These are phyloP conservation scores for Lachancea lanzarotensis DNA, from an alignment of 805 yeast genomes.

Conservation along the genomic window DNA sequence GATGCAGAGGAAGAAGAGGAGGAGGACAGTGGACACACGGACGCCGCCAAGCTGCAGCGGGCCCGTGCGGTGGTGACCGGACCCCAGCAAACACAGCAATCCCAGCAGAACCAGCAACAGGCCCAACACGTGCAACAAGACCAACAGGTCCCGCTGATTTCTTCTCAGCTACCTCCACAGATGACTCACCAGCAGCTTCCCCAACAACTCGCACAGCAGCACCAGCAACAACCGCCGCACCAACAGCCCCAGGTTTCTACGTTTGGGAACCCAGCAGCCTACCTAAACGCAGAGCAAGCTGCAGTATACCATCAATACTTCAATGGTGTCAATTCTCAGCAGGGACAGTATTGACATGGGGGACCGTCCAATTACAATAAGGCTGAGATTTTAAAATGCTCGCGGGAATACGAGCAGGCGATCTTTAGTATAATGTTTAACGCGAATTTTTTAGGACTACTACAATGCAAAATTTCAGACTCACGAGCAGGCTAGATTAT, in stretches of 20 bases:
- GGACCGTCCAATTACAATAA: background rate
- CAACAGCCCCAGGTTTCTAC: constrained; percentile 14
- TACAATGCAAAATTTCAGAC: background rate
- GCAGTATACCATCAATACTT: constrained; percentile 61
- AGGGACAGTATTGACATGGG: constrained; percentile 40
- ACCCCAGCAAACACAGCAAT: constrained; percentile 2
- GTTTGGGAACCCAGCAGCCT: constrained; percentile 21
- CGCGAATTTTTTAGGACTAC: background rate
- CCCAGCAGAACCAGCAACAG: constrained; percentile 1
- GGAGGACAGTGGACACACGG: constrained; percentile 25
- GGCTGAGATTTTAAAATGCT: background rate
- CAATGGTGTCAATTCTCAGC: constrained; percentile 51
- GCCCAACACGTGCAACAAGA: background rate
- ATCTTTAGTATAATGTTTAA: background rate
- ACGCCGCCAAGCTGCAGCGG: constrained; percentile 6
- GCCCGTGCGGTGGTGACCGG: constrained; percentile 2
- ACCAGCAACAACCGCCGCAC: constrained; percentile 18
- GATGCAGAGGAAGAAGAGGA: constrained; percentile 36
- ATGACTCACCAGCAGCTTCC: constrained; percentile 23
- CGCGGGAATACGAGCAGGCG: background rate
- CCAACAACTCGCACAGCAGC: constrained; percentile 23
- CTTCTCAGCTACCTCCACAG: background rate
- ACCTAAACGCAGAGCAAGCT: constrained; percentile 46
- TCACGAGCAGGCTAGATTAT: too few relatives aligned
- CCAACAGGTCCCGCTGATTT: background rate